Conservation (phyloP, 2,329 filamentous ascomycete genomes). For the Aspergillus cejpii region DNA sequence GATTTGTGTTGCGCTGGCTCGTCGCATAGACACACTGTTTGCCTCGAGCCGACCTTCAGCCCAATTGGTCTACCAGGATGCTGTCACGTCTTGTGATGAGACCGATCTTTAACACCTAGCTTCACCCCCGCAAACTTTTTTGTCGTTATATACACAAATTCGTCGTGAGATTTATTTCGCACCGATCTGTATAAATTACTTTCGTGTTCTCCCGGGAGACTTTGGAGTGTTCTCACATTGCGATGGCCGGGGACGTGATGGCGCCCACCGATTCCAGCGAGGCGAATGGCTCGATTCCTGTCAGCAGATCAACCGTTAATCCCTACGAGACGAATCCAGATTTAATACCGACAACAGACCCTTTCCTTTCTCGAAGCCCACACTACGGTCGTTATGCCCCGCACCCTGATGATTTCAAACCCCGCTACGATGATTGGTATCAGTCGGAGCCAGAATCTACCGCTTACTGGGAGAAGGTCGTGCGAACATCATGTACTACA, state of each 20-base stretch:
- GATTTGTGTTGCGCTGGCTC: too few species aligned
- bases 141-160: neutral
- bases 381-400: constrained; percentile 34
- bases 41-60: neutral
- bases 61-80: constrained; percentile 9
- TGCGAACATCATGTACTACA: constrained; percentile 27
- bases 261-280: constrained; percentile 15
- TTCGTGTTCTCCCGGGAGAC: neutral
- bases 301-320: constrained; percentile 14
- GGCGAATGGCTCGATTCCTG: constrained; percentile 17
- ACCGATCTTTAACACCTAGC: constrained; percentile 8
- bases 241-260: constrained; percentile 21
- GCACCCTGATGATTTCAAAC: constrained; percentile 32
- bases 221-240: neutral
- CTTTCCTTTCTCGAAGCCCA: constrained; percentile 28
- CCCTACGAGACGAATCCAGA: constrained; percentile 34
- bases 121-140: neutral
- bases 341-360: constrained; percentile 29
- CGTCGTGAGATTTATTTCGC: neutral
- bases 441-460: constrained; percentile 25
- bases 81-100: constrained; percentile 6
- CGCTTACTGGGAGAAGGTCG: constrained; percentile 33
- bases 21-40: too few species aligned
- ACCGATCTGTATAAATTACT: neutral
- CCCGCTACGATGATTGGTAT: constrained; percentile 30